Conservation (phyloP, 164 flowering plant species). For the Vitis cinerea region DNA sequence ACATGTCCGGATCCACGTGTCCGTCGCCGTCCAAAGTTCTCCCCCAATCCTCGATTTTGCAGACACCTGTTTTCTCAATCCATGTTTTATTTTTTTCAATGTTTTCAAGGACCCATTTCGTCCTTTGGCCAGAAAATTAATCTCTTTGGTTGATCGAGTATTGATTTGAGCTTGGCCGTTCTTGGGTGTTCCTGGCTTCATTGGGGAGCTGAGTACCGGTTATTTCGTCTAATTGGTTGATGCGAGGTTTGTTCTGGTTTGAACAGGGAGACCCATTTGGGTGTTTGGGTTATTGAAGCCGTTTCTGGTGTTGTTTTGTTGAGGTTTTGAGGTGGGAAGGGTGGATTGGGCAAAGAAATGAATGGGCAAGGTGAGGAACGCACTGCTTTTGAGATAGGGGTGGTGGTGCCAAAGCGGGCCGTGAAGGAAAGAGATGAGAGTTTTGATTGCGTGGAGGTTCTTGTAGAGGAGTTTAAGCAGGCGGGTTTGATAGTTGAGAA, state of each 20-base stretch:
- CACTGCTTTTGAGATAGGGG: constrained; percentile 60
- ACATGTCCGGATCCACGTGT: constrained; percentile 14
- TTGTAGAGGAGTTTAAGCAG: constrained; percentile 60
- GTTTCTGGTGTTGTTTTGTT: background rate
- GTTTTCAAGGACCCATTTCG: background rate
- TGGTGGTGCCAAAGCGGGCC: constrained; percentile 63
- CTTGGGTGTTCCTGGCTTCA: background rate
- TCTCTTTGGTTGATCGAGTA: background rate
- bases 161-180: background rate
- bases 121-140: background rate
- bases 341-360: constrained; percentile 29
- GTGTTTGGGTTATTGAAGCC: background rate
- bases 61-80: background rate
- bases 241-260: background rate
- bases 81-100: background rate
- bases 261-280: constrained; percentile 9
- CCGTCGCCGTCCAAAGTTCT: background rate
- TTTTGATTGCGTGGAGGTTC: constrained; percentile 58
- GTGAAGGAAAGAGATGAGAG: constrained; percentile 26
- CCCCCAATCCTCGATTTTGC: background rate
- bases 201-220: background rate
- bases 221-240: background rate
- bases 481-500: constrained; percentile 67
- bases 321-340: background rate
- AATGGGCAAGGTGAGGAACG: constrained; percentile 37